phyloP scores from a whole-genome alignment of 2,329 filamentous ascomycete genomes.

The Samsoniella hepiali region DNA sequence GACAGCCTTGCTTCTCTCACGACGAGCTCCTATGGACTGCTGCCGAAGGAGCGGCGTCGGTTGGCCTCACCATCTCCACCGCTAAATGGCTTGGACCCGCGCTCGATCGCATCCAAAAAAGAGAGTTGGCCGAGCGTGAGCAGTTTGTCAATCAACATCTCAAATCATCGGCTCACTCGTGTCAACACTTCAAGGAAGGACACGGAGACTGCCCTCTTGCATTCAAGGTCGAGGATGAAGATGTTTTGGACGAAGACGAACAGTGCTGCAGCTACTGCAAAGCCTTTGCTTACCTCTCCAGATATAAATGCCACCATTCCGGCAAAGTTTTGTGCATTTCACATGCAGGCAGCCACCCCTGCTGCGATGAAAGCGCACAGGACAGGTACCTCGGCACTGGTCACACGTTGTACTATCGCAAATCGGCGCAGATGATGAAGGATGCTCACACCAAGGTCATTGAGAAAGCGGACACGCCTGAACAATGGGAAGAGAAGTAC shows the following conservation, averaged over 20 bases:
- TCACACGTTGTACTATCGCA: slow-evolving; percentile 75
- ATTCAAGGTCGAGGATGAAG: slow-evolving; percentile 65
- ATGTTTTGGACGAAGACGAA: slow-evolving; percentile 87
- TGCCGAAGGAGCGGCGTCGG: slow-evolving; percentile 72
- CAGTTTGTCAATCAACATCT: slow-evolving; percentile 66
- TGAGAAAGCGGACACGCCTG: slow-evolving; percentile 82
- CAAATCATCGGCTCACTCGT: slow-evolving; percentile 51
- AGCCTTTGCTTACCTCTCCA: slow-evolving; percentile 83
- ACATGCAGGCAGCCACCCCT: slow-evolving; percentile 77
- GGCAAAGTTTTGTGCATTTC: slow-evolving; percentile 79
- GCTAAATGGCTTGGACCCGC: slow-evolving; percentile 94
- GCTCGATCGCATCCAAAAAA: slow-evolving; percentile 70
- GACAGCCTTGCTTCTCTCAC: slow-evolving; percentile 95
- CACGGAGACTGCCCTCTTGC: slow-evolving; percentile 55
- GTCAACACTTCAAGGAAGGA: slow-evolving; percentile 42
- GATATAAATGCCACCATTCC: slow-evolving; percentile 79
- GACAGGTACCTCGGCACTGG: slow-evolving; percentile 66
- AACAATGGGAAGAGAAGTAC: slow-evolving; percentile 87
- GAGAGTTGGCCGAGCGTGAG: slow-evolving; percentile 67
- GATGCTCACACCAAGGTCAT: slow-evolving; percentile 69
- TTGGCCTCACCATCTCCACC: slow-evolving; percentile 71
- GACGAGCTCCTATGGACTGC: slow-evolving; percentile 93
- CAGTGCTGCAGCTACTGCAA: slow-evolving; percentile 94
- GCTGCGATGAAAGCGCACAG: slow-evolving; percentile 66
- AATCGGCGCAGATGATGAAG: slow-evolving; percentile 67